These are phyloP conservation scores for Hanseniaspora occidentalis DNA, from an alignment of 805 yeast genomes.

Conservation along the genomic window DNA sequence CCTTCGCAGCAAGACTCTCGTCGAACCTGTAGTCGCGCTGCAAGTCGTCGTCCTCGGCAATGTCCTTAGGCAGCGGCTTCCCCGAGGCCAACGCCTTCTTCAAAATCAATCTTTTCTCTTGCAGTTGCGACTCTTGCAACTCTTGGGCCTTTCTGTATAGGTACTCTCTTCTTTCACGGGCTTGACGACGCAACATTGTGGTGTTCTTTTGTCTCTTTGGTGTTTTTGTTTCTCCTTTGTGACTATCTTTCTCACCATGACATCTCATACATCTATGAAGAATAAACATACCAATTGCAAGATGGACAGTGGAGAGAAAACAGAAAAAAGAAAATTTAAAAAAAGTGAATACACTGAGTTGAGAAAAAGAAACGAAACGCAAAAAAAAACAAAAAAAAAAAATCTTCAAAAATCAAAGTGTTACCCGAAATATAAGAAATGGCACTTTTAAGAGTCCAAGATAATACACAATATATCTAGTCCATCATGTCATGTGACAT, in stretches of 20 bases:
- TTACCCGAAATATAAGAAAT: no score
- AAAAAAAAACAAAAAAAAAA: neutral
- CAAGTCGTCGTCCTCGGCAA: conserved; percentile 74
- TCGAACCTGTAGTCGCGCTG: conserved; percentile 80
- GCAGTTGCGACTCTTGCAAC: conserved; percentile 75
- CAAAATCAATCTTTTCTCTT: conserved; percentile 76
- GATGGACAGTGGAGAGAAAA: no score
- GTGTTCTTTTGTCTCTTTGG: neutral
- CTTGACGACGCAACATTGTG: conserved; percentile 72
- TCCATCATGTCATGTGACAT: no score
- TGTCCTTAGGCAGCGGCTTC: conserved; percentile 75
- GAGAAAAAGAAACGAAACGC: neutral
- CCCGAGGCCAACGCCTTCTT: conserved; percentile 87
- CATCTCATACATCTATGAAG: no score
- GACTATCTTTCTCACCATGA: no score
- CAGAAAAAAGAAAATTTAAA: neutral
- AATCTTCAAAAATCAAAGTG: neutral
- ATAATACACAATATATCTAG: no score
- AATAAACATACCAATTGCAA: no score
- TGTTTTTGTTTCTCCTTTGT: neutral
- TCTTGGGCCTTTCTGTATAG: conserved; percentile 80
- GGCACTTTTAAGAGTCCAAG: no score
- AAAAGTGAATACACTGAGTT: neutral
- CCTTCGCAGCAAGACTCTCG: conserved; percentile 46
- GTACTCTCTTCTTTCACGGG: conserved; percentile 92